A percentile compares a stretch with the other conserved stretches of the same genome.
Evolutionary conservation across 208 protist genomes (phyloP).

Genomic region (Endotrypanum monterogeii): DNA sequence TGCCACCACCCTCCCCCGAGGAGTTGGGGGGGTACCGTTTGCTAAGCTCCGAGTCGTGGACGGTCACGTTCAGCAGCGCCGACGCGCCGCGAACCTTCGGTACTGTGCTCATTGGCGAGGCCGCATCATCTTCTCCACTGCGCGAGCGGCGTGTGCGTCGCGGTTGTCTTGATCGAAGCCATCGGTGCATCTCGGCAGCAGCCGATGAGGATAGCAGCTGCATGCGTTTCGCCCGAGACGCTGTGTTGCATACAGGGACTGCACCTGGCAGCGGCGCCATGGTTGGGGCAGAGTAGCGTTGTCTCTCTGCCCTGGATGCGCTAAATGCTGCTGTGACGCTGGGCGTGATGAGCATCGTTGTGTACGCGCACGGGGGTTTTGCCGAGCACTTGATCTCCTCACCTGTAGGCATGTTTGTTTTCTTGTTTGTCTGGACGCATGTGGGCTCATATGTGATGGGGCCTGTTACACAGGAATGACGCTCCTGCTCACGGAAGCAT

Average conservation of each 20-base stretch:
- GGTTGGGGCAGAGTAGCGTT: background rate
- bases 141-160: constrained; percentile 31
- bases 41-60: constrained; percentile 44
- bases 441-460: background rate
- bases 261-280: constrained; percentile 2
- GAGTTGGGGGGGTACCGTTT: constrained; percentile 27
- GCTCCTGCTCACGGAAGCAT: too few relatives aligned
- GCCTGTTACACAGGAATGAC: background rate
- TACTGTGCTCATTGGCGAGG: constrained; percentile 55
- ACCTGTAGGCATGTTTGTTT: background rate
- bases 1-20: constrained; percentile 24
- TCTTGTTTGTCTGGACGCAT: background rate
- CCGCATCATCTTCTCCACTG: constrained; percentile 20
- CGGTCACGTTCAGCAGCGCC: constrained; percentile 73
- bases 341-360: background rate
- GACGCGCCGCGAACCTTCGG: constrained; percentile 83
- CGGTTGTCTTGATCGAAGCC: constrained; percentile 18
- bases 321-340: background rate
- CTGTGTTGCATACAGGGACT: constrained; percentile 2
- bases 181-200: constrained; percentile 35
- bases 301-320: background rate
- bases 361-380: background rate
- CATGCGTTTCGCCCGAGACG: constrained; percentile 34
- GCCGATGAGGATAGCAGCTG: constrained; percentile 34
- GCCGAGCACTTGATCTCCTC: background rate